Percentiles rank a stretch among this genome's conserved stretches.
These are phyloP conservation scores for Termitomyces sp. DNA, from an alignment of 768 basidiomycete species.

Conservation along the genomic window DNA sequence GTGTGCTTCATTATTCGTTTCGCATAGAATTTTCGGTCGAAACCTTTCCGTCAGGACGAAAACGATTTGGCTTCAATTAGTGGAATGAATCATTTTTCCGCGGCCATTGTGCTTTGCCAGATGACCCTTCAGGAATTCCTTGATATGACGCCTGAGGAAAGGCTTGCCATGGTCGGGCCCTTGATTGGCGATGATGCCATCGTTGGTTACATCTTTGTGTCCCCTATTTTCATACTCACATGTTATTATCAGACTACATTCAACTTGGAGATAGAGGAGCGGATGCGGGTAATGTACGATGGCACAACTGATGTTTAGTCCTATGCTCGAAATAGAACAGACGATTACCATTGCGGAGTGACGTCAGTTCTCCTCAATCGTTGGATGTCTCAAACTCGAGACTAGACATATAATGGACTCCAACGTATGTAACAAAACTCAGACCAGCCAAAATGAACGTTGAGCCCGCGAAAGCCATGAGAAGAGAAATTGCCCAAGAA, in stretches of 20 bases:
- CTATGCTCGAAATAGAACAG: slow-evolving; percentile 3
- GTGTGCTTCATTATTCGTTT: slow-evolving; percentile 20
- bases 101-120: slow-evolving; percentile 57
- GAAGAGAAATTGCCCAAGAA: slow-evolving; percentile 43
- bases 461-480: slow-evolving; percentile 23
- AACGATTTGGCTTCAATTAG: slow-evolving; percentile 21
- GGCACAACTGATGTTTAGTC: background rate
- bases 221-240: background rate
- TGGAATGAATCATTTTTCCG: slow-evolving; percentile 69
- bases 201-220: slow-evolving; percentile 31
- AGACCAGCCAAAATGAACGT: slow-evolving; percentile 1
- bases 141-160: slow-evolving; percentile 39
- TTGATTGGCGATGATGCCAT: slow-evolving; percentile 47
- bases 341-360: slow-evolving; percentile 3
- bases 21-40: background rate
- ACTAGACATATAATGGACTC: background rate
- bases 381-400: slow-evolving; percentile 6
- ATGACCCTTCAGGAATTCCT: slow-evolving; percentile 51
- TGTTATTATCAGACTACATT: slow-evolving; percentile 4
- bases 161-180: slow-evolving; percentile 38
- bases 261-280: slow-evolving; percentile 10
- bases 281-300: slow-evolving; percentile 1
- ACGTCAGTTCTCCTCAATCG: slow-evolving; percentile 2
- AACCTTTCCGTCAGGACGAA: slow-evolving; percentile 44
- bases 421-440: background rate